Percentiles rank a stretch among this genome's conserved stretches.
Conservation (phyloP, 148 eudicot species). For the Drosera capensis region DNA sequence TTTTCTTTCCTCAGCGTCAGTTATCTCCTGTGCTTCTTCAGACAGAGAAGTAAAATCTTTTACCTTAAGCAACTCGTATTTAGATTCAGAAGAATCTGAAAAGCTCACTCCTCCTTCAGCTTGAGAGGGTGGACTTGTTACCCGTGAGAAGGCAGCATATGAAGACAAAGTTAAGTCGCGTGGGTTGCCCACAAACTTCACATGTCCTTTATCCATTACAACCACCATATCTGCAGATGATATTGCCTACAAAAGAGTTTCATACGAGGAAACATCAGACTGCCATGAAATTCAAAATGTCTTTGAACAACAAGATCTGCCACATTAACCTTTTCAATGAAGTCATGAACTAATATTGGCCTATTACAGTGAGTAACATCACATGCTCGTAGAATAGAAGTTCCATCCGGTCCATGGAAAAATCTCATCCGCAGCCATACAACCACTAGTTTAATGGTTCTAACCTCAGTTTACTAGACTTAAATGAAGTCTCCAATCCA, state of each 20-base stretch:
- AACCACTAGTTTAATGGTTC: no score
- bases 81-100: slow-evolving; percentile 12
- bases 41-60: slow-evolving; percentile 21
- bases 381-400: no score
- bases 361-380: no score
- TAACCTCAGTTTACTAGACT: no score
- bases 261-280: neutral
- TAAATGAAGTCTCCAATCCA: no score
- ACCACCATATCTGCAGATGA: slow-evolving; percentile 63
- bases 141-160: slow-evolving; percentile 22
- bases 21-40: slow-evolving; percentile 24
- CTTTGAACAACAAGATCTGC: no score
- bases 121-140: slow-evolving; percentile 19
- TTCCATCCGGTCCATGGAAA: no score
- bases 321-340: no score
- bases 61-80: slow-evolving; percentile 11
- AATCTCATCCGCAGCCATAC: no score
- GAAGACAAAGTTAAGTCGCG: slow-evolving; percentile 31
- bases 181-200: slow-evolving; percentile 67
- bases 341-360: no score
- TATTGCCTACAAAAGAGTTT: slow-evolving; percentile 42
- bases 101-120: slow-evolving; percentile 15
- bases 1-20: slow-evolving; percentile 60
- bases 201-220: slow-evolving; percentile 65
- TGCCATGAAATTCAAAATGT: no score